phyloP scores from a whole-genome alignment of 805 yeast species.

The Metschnikowia proteae region DNA sequence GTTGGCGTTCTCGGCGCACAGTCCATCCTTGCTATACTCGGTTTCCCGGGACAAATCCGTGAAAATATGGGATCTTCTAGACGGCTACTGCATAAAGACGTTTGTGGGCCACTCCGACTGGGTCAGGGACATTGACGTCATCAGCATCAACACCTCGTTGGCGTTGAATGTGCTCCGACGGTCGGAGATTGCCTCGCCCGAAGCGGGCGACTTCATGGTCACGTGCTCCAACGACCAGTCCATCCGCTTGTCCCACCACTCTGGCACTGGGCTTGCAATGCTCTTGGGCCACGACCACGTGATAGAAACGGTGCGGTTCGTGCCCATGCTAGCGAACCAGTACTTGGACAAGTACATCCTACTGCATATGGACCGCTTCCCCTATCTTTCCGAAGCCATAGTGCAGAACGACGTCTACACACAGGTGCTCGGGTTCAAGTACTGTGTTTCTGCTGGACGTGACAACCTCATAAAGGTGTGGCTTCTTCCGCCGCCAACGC shows the following conservation, averaged over 20 bases:
- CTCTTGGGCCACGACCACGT: slow-evolving; percentile 82
- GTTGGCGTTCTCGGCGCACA: slow-evolving; percentile 47
- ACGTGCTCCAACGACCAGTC: slow-evolving; percentile 81
- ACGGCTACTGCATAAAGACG: slow-evolving; percentile 65
- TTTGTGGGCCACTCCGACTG: slow-evolving; percentile 84
- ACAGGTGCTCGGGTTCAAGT: slow-evolving; percentile 53
- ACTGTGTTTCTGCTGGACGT: slow-evolving; percentile 74
- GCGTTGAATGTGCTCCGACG: slow-evolving; percentile 8
- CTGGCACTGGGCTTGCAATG: slow-evolving; percentile 64
- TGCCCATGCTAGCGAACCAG: slow-evolving; percentile 51
- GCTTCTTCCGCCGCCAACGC: slow-evolving; percentile 65
- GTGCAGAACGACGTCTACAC: slow-evolving; percentile 26
- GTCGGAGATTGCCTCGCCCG: slow-evolving; percentile 16
- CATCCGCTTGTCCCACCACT: slow-evolving; percentile 59
- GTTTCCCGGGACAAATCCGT: slow-evolving; percentile 62
- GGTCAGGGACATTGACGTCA: slow-evolving; percentile 65
- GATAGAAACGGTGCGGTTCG: slow-evolving; percentile 65
- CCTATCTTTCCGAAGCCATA: slow-evolving; percentile 32
- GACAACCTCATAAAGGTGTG: slow-evolving; percentile 74
- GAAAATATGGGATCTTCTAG: slow-evolving; percentile 60
- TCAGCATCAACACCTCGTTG: slow-evolving; percentile 17
- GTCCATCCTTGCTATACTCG: slow-evolving; percentile 50
- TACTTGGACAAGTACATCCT: slow-evolving; percentile 46
- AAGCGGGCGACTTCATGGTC: slow-evolving; percentile 53
- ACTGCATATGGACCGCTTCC: slow-evolving; percentile 27